Conservation (phyloP, 129 eudicot genomes). For the Centrapalus pauciflorus region DNA sequence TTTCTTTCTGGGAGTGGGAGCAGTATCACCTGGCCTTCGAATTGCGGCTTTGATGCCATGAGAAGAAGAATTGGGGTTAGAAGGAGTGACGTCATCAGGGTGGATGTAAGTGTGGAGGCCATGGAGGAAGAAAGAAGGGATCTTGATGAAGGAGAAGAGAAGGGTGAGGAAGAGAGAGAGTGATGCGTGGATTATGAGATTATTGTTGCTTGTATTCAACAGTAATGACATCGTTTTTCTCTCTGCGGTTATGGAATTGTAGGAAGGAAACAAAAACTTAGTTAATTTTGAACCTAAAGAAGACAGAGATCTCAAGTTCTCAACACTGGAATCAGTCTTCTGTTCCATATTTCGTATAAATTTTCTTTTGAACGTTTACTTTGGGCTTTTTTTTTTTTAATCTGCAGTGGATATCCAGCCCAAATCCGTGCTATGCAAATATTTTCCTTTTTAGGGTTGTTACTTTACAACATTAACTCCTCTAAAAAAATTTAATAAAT, state of each 20-base stretch:
- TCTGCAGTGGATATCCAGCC: too few relatives aligned
- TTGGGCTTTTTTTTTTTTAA: neutral
- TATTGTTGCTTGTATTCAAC: slow-evolving; percentile 12
- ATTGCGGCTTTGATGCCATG: slow-evolving; percentile 67
- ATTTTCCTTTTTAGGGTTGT: too few relatives aligned
- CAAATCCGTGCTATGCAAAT: too few relatives aligned
- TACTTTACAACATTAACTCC: too few relatives aligned
- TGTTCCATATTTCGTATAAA: neutral
- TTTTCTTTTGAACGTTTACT: neutral
- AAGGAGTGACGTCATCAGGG: slow-evolving; percentile 91
- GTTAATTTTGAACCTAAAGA: neutral
- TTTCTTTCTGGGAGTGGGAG: slow-evolving; percentile 55
- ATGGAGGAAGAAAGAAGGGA: slow-evolving; percentile 60
- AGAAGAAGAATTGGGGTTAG: slow-evolving; percentile 27
- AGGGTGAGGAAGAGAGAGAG: slow-evolving; percentile 58
- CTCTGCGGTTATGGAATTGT: neutral
- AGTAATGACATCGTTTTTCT: slow-evolving; percentile 16
- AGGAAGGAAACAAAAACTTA: too few relatives aligned
- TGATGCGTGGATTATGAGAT: slow-evolving; percentile 51
- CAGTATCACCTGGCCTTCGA: slow-evolving; percentile 59
- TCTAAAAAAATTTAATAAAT: too few relatives aligned
- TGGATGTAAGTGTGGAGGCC: slow-evolving; percentile 93
- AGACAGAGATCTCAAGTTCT: slow-evolving; percentile 21
- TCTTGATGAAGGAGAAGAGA: slow-evolving; percentile 55
- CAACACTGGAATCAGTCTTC: neutral